phyloP scores from a whole-genome alignment of 805 yeast species.

The Cyberlindnera mycetangii region DNA sequence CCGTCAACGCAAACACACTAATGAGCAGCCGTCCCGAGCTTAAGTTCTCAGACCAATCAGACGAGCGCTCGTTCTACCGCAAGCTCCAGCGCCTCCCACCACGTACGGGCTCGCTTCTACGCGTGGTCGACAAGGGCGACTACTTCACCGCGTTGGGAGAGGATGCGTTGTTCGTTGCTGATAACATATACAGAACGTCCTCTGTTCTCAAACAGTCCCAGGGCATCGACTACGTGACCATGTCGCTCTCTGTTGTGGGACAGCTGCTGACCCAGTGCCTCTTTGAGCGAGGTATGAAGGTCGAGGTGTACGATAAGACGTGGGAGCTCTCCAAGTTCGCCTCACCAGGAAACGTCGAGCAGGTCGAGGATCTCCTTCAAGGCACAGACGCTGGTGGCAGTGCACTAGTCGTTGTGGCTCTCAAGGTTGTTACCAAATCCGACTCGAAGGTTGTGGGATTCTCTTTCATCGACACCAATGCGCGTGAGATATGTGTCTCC shows the following conservation, averaged over 20 bases:
- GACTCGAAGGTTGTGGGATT: conserved; percentile 63
- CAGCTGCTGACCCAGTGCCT: conserved; percentile 64
- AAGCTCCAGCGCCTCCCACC: conserved; percentile 46
- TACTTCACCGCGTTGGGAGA: conserved; percentile 72
- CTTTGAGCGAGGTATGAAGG: conserved; percentile 66
- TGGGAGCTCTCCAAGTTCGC: conserved; percentile 64
- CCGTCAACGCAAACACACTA: background rate
- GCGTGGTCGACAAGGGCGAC: conserved; percentile 80
- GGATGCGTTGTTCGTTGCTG: conserved; percentile 84
- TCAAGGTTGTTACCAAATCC: conserved; percentile 33
- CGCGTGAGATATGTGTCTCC: conserved; percentile 61
- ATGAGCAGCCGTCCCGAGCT: conserved; percentile 48
- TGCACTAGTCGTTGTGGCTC: conserved; percentile 50
- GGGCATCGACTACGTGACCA: conserved; percentile 61
- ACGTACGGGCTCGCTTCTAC: conserved; percentile 48
- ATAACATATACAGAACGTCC: conserved; percentile 75
- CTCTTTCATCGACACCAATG: conserved; percentile 72
- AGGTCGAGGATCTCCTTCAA: conserved; percentile 64
- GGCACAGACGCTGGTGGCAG: conserved; percentile 34
- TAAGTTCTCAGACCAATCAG: conserved; percentile 52
- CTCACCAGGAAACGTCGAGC: conserved; percentile 87
- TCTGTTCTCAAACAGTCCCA: conserved; percentile 70
- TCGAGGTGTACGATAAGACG: conserved; percentile 71
- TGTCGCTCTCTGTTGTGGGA: conserved; percentile 71
- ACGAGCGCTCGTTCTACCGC: conserved; percentile 46